These are phyloP conservation scores for Sapria himalayana DNA, from an alignment of 345 rosid genomes.

Conservation along the genomic window DNA sequence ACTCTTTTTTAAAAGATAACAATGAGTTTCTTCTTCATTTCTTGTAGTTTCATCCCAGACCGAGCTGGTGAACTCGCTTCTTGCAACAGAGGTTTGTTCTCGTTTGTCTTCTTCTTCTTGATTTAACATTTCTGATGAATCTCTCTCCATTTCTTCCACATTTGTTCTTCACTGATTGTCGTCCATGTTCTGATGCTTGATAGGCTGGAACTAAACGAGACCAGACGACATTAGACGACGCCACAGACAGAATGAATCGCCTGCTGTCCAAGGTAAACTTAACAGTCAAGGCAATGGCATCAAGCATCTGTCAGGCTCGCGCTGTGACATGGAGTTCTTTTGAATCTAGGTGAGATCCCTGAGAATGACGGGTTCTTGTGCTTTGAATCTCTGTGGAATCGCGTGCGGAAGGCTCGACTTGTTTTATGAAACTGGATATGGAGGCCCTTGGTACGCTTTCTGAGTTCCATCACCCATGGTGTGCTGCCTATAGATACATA, in stretches of 20 bases:
- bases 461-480: background rate
- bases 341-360: conserved; percentile 64
- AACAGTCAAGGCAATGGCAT: too few relatives aligned
- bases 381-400: conserved; percentile 79
- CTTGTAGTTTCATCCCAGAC: conserved; percentile 51
- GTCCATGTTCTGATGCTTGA: background rate
- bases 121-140: background rate
- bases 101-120: background rate
- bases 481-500: background rate
- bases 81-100: conserved; percentile 52
- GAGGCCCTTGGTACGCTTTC: conserved; percentile 68
- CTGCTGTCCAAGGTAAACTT: conserved; percentile 65
- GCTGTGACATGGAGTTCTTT: conserved; percentile 4
- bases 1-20: background rate
- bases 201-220: conserved; percentile 78
- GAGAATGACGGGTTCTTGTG: conserved; percentile 90
- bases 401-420: conserved; percentile 80
- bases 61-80: conserved; percentile 69
- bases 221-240: conserved; percentile 35
- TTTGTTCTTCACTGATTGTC: background rate
- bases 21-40: conserved; percentile 4
- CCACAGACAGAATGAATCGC: conserved; percentile 62
- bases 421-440: conserved; percentile 61
- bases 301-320: background rate
- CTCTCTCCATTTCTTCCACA: background rate